Evolutionary conservation across 1,284 basidiomycete genomes (phyloP).

Genomic region (Ceratobasidium sp.): DNA sequence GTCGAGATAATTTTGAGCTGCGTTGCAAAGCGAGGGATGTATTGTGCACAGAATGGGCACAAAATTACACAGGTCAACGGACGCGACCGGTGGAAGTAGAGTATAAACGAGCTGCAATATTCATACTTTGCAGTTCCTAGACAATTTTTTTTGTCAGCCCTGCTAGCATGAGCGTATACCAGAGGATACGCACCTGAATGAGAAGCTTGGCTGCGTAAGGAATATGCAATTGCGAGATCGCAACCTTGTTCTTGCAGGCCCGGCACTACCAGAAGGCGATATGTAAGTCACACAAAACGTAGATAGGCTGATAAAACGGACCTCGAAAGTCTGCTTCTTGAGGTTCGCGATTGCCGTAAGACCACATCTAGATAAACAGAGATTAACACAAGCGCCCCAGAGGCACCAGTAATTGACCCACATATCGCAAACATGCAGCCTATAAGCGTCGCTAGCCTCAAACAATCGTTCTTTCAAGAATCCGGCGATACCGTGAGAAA

Average conservation of each 20-base stretch:
- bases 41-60: background rate
- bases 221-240: conserved; percentile 88
- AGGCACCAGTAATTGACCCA: conserved; percentile 55
- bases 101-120: conserved; percentile 84
- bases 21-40: conserved; percentile 27
- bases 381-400: conserved; percentile 18
- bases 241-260: conserved; percentile 95
- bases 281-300: no score
- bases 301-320: no score
- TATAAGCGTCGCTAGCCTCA: conserved; percentile 94
- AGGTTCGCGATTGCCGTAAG: conserved; percentile 94
- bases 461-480: conserved; percentile 97
- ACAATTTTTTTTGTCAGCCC: no score
- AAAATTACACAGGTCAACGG: background rate
- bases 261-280: conserved; percentile 59
- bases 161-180: no score
- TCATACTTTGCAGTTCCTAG: conserved; percentile 91
- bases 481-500: conserved; percentile 97
- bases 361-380: conserved; percentile 70
- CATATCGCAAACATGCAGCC: conserved; percentile 96
- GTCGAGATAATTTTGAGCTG: background rate
- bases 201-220: conserved; percentile 91
- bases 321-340: conserved; percentile 87
- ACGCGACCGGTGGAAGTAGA: conserved; percentile 78
- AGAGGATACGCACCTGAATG: conserved; percentile 73